Evolutionary conservation across 2,329 filamentous ascomycete species (phyloP), one percentile per base, ranked within the genome.

Genomic region (Ascochyta viciae-villosae): DNA sequence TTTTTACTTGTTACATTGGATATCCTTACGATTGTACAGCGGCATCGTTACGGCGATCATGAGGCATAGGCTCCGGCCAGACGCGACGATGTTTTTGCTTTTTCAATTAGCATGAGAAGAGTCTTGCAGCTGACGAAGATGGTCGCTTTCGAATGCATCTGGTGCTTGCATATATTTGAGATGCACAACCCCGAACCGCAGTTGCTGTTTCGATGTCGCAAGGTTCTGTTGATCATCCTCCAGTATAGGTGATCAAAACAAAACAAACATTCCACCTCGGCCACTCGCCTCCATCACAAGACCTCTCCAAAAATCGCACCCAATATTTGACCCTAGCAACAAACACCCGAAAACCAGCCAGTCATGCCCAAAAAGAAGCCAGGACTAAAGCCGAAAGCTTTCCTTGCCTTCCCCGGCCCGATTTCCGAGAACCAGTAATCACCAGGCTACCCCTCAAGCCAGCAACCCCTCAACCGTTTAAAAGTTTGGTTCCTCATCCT

Each of bases 261-360:
- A 46, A 55, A 42, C 52, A 50, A 55, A 55, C 47, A 47, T 56
- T 51, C 53, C 47, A 27, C 26, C 12, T 31, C 38, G 16, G n/a
- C 5, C 41, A 31, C 19, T 16, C 23, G 38, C 47, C 29, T 16
- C 19, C 6, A 16, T n/a, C 42, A 35, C 29, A 4, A n/a, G 31
- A 31, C 40, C 24, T 12, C 34, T 19, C 27, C 8, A 12, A 41
- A 27, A 24, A 8, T 7, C 22, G n/a, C 6, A 9, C 10, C 26
- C 23, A 41, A 15, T 10, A 9, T 27, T 26, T 23, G 22, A 3
- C 12, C 23, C 5, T 23, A n/a, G 16, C 40, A 39, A 47, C 34
- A 39, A n/a, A 22, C 39, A 31, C 15, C 41, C 9, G 34, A 24
- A 5, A 10, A 4, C 9, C 19, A 22, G 8, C 12, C 12, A 16